phyloP scores from a whole-genome alignment of 257 asterid genomes.

The Voacanga thouarsii region DNA sequence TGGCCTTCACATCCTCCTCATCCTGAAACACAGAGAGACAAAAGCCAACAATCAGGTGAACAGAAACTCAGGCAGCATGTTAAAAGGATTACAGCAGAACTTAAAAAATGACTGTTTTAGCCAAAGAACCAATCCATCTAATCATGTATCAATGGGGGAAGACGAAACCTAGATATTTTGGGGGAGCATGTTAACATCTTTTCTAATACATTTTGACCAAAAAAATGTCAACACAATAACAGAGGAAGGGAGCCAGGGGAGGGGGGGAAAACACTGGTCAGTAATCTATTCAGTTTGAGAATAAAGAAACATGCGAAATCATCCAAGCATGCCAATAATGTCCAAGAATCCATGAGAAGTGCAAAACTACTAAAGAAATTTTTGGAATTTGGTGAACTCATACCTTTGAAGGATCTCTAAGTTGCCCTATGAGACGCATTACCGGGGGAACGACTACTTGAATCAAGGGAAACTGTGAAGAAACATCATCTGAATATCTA shows the following conservation, averaged over 20 bases:
- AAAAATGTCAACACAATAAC: background rate
- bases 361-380: background rate
- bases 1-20: slow-evolving; percentile 97
- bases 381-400: slow-evolving; percentile 15
- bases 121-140: background rate
- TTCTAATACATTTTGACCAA: background rate
- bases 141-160: background rate
- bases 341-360: slow-evolving; percentile 13
- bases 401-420: slow-evolving; percentile 95
- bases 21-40: slow-evolving; percentile 55
- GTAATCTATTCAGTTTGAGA: background rate
- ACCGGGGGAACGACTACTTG: slow-evolving; percentile 89
- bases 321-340: background rate
- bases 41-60: slow-evolving; percentile 14
- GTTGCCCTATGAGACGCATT: slow-evolving; percentile 79
- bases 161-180: background rate
- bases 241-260: background rate
- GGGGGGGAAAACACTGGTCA: too few species aligned
- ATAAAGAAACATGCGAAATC: background rate
- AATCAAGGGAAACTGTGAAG: slow-evolving; percentile 83
- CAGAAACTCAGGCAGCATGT: background rate
- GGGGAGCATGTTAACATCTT: background rate
- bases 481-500: slow-evolving; percentile 60
- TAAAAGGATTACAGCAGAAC: background rate
- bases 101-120: background rate